Conservation (phyloP, 2,329 filamentous ascomycete species). For the Penicillium sp. region DNA sequence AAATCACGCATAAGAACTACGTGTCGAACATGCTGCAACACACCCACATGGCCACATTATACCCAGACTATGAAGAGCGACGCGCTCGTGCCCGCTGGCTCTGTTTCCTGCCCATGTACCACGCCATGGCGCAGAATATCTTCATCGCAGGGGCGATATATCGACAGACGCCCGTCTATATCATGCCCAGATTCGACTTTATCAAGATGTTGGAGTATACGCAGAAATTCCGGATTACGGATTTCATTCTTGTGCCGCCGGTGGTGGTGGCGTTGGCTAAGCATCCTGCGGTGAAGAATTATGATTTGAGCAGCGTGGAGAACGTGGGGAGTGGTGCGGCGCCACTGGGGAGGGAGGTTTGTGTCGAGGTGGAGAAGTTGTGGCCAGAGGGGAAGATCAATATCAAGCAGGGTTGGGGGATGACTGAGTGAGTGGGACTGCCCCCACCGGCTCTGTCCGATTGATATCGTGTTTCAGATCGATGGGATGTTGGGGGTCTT, state of each 20-base stretch:
- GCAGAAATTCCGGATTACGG: constrained; percentile 69
- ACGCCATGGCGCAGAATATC: constrained; percentile 72
- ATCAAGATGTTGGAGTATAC: constrained; percentile 69
- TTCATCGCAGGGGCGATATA: constrained; percentile 64
- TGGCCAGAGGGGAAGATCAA: constrained; percentile 56
- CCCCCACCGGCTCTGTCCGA: constrained; percentile 21
- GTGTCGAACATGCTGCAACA: constrained; percentile 70
- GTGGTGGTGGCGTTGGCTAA: constrained; percentile 75
- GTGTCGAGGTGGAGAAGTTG: constrained; percentile 61
- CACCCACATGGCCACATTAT: constrained; percentile 51
- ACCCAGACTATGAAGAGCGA: constrained; percentile 55
- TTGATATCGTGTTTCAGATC: not conserved
- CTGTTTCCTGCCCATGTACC: constrained; percentile 77
- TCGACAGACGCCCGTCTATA: constrained; percentile 65
- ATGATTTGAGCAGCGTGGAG: constrained; percentile 69
- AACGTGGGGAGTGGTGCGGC: constrained; percentile 68
- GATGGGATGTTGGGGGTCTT: not conserved
- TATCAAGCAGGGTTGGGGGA: constrained; percentile 78
- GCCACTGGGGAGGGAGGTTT: constrained; percentile 60
- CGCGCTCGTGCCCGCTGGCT: constrained; percentile 53
- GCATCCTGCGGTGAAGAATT: constrained; percentile 65
- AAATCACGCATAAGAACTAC: constrained; percentile 77
- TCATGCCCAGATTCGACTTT: constrained; percentile 81
- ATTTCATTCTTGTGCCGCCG: constrained; percentile 71
- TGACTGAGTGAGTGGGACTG: constrained; percentile 68